Conservation (phyloP, 257 asterid genomes). For the Echium plantagineum region DNA sequence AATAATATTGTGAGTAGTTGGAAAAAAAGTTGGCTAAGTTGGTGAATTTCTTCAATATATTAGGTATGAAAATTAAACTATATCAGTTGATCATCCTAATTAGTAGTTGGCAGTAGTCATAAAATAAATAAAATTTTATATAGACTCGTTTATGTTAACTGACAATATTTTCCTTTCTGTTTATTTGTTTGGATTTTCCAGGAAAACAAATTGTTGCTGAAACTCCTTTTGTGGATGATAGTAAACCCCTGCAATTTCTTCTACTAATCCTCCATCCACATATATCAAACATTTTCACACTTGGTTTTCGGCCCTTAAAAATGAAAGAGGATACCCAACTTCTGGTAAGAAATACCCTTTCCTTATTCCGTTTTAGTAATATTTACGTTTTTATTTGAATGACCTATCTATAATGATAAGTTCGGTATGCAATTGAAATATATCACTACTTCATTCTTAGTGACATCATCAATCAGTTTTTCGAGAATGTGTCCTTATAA, state of each 20-base stretch:
- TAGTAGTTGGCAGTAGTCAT: background rate
- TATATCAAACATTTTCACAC: too few relatives aligned
- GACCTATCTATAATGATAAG: too few relatives aligned
- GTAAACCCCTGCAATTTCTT: background rate
- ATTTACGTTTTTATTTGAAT: too few relatives aligned
- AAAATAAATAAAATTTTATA: background rate
- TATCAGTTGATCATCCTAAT: too few relatives aligned
- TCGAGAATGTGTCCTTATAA: too few relatives aligned
- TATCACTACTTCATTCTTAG: too few relatives aligned
- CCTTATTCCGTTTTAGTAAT: too few relatives aligned
- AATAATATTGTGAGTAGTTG: slow-evolving; percentile 3
- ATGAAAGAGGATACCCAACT: background rate
- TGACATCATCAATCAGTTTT: too few relatives aligned
- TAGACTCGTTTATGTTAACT: background rate
- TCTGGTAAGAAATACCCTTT: background rate
- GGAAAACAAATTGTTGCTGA: too few relatives aligned
- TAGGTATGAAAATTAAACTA: slow-evolving; percentile 11
- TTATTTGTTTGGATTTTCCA: background rate
- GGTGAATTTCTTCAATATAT: background rate
- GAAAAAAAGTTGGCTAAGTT: slow-evolving; percentile 5
- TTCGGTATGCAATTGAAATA: too few relatives aligned
- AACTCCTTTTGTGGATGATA: background rate
- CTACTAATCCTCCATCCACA: background rate
- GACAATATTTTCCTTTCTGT: background rate
- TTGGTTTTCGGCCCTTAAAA: too few relatives aligned